Evolutionary conservation across 225 moss, liverwort and hornwort species (phyloP).

Genomic region (Antitrichia curtipendula): DNA sequence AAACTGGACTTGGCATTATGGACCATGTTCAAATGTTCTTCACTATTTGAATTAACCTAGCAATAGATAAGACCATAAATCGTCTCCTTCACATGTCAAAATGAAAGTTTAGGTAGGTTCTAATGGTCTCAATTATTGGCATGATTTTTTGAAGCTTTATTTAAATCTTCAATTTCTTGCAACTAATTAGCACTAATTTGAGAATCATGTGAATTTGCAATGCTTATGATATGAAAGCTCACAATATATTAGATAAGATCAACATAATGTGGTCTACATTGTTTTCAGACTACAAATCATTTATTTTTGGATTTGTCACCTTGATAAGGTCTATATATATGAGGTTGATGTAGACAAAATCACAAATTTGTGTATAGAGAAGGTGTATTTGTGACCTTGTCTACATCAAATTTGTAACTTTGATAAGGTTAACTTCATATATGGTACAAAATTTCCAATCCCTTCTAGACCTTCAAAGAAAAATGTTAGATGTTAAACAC

Average conservation of each 20-base stretch:
- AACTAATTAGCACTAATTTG: background rate
- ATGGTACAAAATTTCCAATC: background rate
- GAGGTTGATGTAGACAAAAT: too few relatives aligned
- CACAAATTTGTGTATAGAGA: too few relatives aligned
- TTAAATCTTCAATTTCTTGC: too few relatives aligned
- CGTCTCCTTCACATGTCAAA: rapidly evolving
- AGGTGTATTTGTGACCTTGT: too few relatives aligned
- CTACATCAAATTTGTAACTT: too few relatives aligned
- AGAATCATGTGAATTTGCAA: background rate
- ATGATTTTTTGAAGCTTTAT: background rate
- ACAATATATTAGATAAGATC: background rate
- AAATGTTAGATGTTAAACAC: background rate
- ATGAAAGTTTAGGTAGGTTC: background rate
- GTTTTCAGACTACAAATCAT: background rate
- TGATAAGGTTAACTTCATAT: background rate
- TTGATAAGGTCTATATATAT: background rate
- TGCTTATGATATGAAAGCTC: background rate
- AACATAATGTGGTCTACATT: background rate
- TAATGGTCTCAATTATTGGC: background rate
- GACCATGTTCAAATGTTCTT: background rate
- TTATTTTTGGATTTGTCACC: background rate
- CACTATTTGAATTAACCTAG: background rate
- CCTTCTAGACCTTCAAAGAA: background rate
- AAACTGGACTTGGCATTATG: too few relatives aligned
- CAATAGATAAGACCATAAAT: rapidly evolving